Evolutionary conservation across 441 rosid genomes (phyloP).

Genomic region (Gossypium lobatum): DNA sequence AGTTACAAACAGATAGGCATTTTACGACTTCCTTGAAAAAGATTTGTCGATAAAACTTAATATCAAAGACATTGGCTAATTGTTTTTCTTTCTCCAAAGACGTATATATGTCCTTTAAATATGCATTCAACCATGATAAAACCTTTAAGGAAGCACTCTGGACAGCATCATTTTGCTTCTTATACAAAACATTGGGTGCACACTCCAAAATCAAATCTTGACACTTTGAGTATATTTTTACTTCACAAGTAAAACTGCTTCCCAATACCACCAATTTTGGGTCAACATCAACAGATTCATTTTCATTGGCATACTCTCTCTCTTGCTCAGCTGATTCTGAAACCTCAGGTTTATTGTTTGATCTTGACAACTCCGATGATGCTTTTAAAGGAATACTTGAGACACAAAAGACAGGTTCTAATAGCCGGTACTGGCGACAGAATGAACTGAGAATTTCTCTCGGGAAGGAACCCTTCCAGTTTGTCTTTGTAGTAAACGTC

Average conservation of each 20-base stretch:
- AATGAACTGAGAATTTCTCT: constrained; percentile 68
- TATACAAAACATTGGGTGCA: constrained; percentile 49
- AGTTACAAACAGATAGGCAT: constrained; percentile 26
- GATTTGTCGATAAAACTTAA: constrained; percentile 31
- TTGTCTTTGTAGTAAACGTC: constrained; percentile 58
- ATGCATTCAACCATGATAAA: constrained; percentile 66
- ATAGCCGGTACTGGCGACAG: constrained; percentile 78
- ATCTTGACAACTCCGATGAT: constrained; percentile 39
- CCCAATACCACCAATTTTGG: constrained; percentile 24
- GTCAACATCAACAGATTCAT: constrained; percentile 25
- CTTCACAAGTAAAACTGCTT: constrained; percentile 51
- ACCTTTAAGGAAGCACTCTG: constrained; percentile 74
- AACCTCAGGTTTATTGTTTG: constrained; percentile 50
- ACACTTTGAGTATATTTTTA: constrained; percentile 62
- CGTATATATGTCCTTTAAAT: constrained; percentile 43
- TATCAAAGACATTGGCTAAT: constrained; percentile 35
- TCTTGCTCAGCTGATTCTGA: constrained; percentile 27
- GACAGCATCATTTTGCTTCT: constrained; percentile 65
- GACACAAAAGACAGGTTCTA: constrained; percentile 64
- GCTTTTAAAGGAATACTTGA: constrained; percentile 34
- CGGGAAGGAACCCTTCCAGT: constrained; percentile 86
- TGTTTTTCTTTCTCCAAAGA: constrained; percentile 35
- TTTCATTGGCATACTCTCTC: constrained; percentile 27
- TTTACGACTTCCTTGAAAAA: constrained; percentile 38
- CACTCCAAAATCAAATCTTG: constrained; percentile 62